phyloP scores from a whole-genome alignment of 73 alveolate species.

The Paramecium pentaurelia region DNA sequence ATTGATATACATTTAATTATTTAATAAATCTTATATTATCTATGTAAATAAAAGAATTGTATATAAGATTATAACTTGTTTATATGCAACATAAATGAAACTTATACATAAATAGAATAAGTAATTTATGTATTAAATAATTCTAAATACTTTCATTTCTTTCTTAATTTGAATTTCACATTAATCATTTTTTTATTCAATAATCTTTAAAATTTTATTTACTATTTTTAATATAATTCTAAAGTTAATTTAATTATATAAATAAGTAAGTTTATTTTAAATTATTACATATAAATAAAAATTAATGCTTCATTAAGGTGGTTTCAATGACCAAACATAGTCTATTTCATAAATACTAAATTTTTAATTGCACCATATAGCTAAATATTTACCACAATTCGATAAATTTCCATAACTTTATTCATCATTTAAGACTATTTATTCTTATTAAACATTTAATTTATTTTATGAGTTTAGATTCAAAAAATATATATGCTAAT shows the following conservation, averaged over 20 bases:
- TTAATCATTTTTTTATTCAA: no score
- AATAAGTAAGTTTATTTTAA: no score
- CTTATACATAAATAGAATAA: background rate
- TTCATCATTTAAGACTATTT: background rate
- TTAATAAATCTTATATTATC: background rate
- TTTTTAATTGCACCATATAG: background rate
- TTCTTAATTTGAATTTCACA: background rate
- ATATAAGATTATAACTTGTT: background rate
- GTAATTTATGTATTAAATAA: background rate
- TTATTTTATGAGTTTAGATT: background rate
- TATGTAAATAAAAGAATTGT: background rate
- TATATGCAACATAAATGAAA: background rate
- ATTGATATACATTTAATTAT: background rate
- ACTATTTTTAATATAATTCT: background rate
- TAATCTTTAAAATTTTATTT: background rate
- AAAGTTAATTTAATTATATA: no score
- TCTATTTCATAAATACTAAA: background rate
- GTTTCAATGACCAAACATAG: background rate
- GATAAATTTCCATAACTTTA: background rate
- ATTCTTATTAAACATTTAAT: background rate
- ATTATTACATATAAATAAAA: no score
- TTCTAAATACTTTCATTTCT: no score
- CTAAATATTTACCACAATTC: background rate
- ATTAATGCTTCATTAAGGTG: background rate
- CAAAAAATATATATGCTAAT: background rate